Conservation (phyloP, 1,284 basidiomycete genomes). For the Moniliophthora roreri region DNA sequence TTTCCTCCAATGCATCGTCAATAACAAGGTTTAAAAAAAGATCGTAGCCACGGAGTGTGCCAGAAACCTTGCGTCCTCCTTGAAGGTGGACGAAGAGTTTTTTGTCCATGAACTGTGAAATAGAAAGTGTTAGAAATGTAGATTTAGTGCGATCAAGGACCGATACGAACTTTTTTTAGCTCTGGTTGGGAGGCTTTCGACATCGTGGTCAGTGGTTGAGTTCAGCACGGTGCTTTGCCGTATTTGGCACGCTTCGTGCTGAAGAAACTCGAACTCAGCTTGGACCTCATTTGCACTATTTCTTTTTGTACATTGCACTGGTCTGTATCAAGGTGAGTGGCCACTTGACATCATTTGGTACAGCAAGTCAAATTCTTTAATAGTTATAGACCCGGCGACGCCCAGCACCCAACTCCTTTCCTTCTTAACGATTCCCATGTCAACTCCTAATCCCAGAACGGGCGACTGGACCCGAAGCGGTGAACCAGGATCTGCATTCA, state of each 20-base stretch:
- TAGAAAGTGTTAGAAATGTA: slow-evolving; percentile 1
- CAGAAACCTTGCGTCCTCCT: slow-evolving; percentile 94
- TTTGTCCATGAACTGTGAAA: slow-evolving; percentile 94
- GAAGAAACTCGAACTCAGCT: neutral
- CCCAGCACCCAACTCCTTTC: neutral
- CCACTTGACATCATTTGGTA: no score
- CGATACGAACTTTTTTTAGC: slow-evolving; percentile 79
- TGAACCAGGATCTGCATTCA: slow-evolving; percentile 52
- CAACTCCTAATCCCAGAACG: slow-evolving; percentile 27
- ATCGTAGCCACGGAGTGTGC: slow-evolving; percentile 95
- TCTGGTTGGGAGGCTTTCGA: slow-evolving; percentile 92
- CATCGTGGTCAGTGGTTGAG: slow-evolving; percentile 47
- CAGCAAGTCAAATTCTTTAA: no score
- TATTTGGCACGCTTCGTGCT: slow-evolving; percentile 30
- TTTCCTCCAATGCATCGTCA: slow-evolving; percentile 94
- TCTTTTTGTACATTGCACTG: neutral
- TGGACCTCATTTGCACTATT: slow-evolving; percentile 2
- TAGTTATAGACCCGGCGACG: neutral
- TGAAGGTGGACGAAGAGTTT: slow-evolving; percentile 94
- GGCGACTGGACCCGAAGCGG: slow-evolving; percentile 44
- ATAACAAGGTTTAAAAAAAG: slow-evolving; percentile 98
- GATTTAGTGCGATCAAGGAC: slow-evolving; percentile 10
- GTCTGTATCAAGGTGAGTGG: no score
- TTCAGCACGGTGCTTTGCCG: slow-evolving; percentile 26
- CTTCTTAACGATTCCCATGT: neutral